These are phyloP conservation scores for Plantago major DNA, from an alignment of 257 asterid genomes.

Conservation along the genomic window DNA sequence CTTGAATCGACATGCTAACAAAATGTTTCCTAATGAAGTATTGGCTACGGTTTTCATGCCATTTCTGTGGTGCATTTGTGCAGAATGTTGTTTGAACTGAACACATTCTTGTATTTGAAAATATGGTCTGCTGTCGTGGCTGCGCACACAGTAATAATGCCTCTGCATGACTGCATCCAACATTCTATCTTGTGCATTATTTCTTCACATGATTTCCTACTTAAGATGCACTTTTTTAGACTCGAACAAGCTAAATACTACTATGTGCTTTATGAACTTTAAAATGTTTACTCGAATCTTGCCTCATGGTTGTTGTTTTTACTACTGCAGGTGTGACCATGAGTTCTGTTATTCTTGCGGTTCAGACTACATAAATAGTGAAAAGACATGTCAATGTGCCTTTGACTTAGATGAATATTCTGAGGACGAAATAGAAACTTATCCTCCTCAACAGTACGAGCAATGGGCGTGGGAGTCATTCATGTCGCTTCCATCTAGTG, in stretches of 20 bases:
- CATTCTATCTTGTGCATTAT: not conserved
- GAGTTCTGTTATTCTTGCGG: constrained; percentile 88
- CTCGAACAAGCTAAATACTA: not conserved
- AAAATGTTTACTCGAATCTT: not conserved
- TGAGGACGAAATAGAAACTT: constrained; percentile 26
- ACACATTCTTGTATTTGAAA: too few species aligned
- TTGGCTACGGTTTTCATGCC: too few species aligned
- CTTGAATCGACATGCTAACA: too few species aligned
- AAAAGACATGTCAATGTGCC: constrained; percentile 64
- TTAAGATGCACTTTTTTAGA: not conserved
- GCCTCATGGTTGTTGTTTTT: not conserved
- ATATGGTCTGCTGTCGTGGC: too few species aligned
- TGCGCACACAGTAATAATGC: too few species aligned
- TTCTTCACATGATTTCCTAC: not conserved
- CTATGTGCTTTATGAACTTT: not conserved
- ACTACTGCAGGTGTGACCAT: constrained; percentile 66
- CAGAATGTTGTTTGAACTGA: too few species aligned
- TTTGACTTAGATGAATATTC: constrained; percentile 45
- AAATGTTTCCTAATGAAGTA: too few species aligned
- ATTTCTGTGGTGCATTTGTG: too few species aligned
- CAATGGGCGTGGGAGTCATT: constrained; percentile 95
- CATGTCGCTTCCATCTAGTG: constrained; percentile 72
- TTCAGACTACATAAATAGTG: constrained; percentile 42
- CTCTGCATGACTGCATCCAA: too few species aligned
- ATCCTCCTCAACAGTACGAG: constrained; percentile 60